Base-by-base conservation (phyloP, 2,329 filamentous ascomycete species). In the Monilinia polystroma region DNA sequence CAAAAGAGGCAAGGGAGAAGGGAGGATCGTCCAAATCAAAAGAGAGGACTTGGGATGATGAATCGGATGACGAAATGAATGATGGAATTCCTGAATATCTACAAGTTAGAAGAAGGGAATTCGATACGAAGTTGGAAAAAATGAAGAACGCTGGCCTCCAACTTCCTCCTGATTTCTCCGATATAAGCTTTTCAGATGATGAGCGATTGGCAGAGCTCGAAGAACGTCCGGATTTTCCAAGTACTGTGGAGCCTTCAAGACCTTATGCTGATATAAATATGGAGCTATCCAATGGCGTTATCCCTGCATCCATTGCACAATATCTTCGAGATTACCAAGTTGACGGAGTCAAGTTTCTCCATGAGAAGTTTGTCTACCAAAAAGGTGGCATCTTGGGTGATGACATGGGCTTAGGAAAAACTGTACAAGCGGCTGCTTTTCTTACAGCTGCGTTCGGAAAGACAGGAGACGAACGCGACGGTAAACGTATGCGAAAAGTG, bases 401-500 rank as follows among this genome's bases (percentile, higher is more conserved):
- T 75, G 94, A 98, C 74, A 98, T 98, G 94, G 94, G 94, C 11
- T 79, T 99, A 43, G 95, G 95, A 0, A 99, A 99, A 78, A 99
- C 95, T 0, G 92, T 99, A 2, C 95, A 99, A 77, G 92, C 99
- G 35, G 95, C 93, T 67, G 91, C 93, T 0, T 98, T 99, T 71
- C 81, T 99, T 29, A 91, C 92, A 0, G 92, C 88, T 1, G 93
- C 93, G 0, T 99, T 97, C 76, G 95, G 95, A 10, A 99, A 99
- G 79, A 96, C 91, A 0, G 94, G 89, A 0, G 94, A 97, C 72
- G 90, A 93, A 76, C 83, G 92, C 62, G 95, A 99, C 73, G 81
- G 80, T 4, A 96, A 96, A 76, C 84, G 92, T 26, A 93, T 98
- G 90, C 86, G 94, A 49, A 95, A 95, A 76, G 88, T 95, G 75